These are phyloP conservation scores for Ziziphus jujuba DNA, from an alignment of 306 rosid genomes.

Conservation along the genomic window DNA sequence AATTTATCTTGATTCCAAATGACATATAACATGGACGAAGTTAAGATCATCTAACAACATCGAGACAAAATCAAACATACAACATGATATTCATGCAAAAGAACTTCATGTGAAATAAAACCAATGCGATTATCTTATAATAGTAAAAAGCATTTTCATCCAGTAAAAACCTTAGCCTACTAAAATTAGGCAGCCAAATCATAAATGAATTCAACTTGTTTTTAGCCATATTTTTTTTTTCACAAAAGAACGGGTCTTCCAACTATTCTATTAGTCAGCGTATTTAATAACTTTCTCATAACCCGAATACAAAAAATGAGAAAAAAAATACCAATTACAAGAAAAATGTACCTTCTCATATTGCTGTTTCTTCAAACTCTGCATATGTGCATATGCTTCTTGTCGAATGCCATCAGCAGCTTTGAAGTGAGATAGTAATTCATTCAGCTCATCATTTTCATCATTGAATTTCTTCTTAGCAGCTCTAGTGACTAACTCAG, in stretches of 20 bases:
- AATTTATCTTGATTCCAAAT: background rate
- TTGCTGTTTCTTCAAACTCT: constrained; percentile 53
- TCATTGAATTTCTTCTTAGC: constrained; percentile 52
- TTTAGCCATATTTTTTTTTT: no score
- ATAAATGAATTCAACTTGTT: no score
- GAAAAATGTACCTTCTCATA: constrained; percentile 57
- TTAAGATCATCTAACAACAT: background rate
- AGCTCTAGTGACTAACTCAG: constrained; percentile 53
- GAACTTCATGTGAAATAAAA: background rate
- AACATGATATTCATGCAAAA: background rate
- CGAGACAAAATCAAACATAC: background rate
- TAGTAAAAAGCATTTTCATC: background rate
- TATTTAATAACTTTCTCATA: background rate
- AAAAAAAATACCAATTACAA: background rate
- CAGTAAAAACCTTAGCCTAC: background rate
- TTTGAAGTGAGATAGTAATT: constrained; percentile 43
- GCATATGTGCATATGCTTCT: constrained; percentile 63
- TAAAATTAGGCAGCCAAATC: background rate
- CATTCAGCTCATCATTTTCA: constrained; percentile 42
- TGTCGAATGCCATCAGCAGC: constrained; percentile 75
- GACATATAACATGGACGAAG: background rate
- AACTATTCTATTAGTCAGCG: background rate
- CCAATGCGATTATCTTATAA: no score
- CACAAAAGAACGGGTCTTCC: no score
- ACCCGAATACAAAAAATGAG: background rate